These are phyloP conservation scores for Fusarium sp. DNA, from an alignment of 2,329 filamentous ascomycete species.

Conservation along the genomic window DNA sequence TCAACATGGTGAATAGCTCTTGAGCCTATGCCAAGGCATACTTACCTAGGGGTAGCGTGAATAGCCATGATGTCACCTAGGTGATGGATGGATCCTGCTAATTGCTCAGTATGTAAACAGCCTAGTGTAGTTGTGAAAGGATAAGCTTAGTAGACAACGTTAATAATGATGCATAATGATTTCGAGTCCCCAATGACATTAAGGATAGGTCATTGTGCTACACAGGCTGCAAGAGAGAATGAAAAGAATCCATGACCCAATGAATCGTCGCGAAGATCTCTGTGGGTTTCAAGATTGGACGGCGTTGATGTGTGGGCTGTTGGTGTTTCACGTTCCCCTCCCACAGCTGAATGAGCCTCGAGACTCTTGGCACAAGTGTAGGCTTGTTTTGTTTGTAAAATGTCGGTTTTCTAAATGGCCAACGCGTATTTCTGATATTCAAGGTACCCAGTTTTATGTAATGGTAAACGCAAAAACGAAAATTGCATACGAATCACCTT, in stretches of 20 bases:
- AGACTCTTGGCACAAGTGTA: not conserved
- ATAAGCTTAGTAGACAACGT: too few species aligned
- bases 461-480: not conserved
- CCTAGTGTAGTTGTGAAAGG: too few species aligned
- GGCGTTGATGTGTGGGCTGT: constrained; percentile 34
- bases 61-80: too few species aligned
- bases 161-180: constrained; percentile 2
- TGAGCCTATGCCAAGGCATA: too few species aligned
- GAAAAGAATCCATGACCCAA: constrained; percentile 16
- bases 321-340: constrained; percentile 36
- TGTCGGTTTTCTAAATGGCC: not conserved
- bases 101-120: too few species aligned
- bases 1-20: too few species aligned
- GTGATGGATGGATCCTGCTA: too few species aligned
- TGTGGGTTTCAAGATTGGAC: constrained; percentile 40
- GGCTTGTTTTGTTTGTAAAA: not conserved
- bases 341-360: not conserved
- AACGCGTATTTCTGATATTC: not conserved
- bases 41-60: too few species aligned
- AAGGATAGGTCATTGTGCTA: not conserved
- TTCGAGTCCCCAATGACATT: constrained; percentile 2
- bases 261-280: constrained; percentile 28
- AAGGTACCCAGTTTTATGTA: not conserved
- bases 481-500: not conserved
- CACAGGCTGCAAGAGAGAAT: not conserved